Conservation (phyloP, 176 grass and related monocot genomes). For the Aegilops longissima region DNA sequence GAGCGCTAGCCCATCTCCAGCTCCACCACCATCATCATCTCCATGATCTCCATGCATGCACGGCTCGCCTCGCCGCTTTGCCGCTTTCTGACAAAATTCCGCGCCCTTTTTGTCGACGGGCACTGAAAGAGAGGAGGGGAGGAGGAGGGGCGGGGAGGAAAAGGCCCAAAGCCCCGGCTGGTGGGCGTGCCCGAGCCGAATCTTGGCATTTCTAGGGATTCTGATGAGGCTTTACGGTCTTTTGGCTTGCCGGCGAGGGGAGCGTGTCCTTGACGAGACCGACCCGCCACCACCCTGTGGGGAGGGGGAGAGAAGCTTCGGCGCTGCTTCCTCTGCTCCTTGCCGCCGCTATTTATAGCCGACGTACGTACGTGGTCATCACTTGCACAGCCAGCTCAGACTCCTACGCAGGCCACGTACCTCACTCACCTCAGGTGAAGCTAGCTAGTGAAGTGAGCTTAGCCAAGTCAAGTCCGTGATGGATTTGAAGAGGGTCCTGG, state of each 20-base stretch:
- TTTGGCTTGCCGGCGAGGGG: slow-evolving; percentile 36
- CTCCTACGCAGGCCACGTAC: slow-evolving; percentile 9
- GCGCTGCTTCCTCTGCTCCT: slow-evolving; percentile 62
- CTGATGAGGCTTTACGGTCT: slow-evolving; percentile 35
- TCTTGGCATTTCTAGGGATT: slow-evolving; percentile 85
- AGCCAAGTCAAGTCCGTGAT: slow-evolving; percentile 1
- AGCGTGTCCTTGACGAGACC: slow-evolving; percentile 67
- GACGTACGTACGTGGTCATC: slow-evolving; percentile 24
- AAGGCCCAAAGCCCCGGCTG: background rate
- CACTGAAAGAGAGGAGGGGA: slow-evolving; percentile 45
- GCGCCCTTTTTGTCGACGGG: slow-evolving; percentile 48
- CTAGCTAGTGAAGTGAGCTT: background rate
- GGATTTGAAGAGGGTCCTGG: slow-evolving; percentile 52
- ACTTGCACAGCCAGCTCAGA: slow-evolving; percentile 7
- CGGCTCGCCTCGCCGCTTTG: slow-evolving; percentile 25
- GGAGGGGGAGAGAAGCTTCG: slow-evolving; percentile 55
- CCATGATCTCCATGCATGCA: slow-evolving; percentile 16
- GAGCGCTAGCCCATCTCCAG: slow-evolving; percentile 8
- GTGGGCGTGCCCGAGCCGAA: slow-evolving; percentile 53
- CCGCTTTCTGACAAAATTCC: slow-evolving; percentile 68
- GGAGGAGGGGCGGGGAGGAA: slow-evolving; percentile 21
- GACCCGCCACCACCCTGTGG: slow-evolving; percentile 12
- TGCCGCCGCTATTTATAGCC: slow-evolving; percentile 49
- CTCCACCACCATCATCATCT: background rate
- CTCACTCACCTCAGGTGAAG: slow-evolving; percentile 20